Base-by-base conservation (phyloP, 352 stramenopile species). In the Globisporangium nagaii region DNA sequence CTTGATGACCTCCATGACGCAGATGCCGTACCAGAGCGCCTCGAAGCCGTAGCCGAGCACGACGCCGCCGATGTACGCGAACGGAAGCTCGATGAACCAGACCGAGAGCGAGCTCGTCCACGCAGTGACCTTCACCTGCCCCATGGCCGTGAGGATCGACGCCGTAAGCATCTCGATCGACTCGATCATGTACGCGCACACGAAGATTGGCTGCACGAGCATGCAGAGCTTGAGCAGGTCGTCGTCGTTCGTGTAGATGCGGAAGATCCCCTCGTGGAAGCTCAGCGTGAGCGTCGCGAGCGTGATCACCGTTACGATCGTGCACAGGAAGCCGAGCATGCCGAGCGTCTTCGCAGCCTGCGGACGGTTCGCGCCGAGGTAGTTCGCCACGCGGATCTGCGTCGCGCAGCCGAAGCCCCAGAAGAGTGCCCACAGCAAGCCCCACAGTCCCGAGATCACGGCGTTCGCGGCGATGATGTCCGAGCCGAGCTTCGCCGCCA, bases 391-490 rank as follows among this genome's bases (percentile, higher is more conserved):
- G 1, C 79, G 77, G 22, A 88, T 83, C 58, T 93, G 83, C 25
- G 81, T 88, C 5, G 79, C 81, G 24, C 76, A 90, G 47, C 81
- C 81, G 60, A 75, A 92, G 39, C 81, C 81, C 79, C 79, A 92
- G 60, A 91, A 89, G 6, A 90, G 66, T 13, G 80, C 80, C 80
- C 77, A 90, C 0, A 88, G 50, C 32, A 90, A 50, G 3, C 69
- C 75, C 77, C 78, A 90, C 0, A 88, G 48, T 1, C 76, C 75
- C 0, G 75, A 85, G 45, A 88, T 81, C 19, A 90, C 71, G 8
- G 80, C 79, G 27, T 90, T 92, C 25, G 82, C 79, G 28, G 82
- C 82, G 57, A 92, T 87, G 24, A 90, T 71, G 48, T 92, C 72
- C 6, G 79, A 79, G 27, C 82, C 79, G 17, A 92, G 76, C 49